Percentiles rank a stretch among this genome's conserved stretches.
phyloP scores from a whole-genome alignment of 2,329 filamentous ascomycete genomes.

The Fusarium sp. region DNA sequence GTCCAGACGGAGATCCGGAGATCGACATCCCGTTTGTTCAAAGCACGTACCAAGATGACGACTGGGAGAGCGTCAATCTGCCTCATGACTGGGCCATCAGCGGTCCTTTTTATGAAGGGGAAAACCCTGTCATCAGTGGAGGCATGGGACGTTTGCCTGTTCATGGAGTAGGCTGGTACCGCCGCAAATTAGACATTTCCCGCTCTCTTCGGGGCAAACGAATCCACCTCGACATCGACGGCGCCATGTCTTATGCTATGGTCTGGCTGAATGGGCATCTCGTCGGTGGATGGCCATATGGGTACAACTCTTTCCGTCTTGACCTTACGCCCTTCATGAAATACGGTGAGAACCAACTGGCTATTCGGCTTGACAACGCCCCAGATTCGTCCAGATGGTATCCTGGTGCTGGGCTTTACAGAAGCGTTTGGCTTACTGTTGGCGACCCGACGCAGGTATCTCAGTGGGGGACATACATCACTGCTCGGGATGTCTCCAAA shows the following conservation, averaged over 20 bases:
- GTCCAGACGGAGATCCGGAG: constrained; percentile 47
- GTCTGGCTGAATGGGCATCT: constrained; percentile 64
- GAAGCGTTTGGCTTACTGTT: constrained; percentile 66
- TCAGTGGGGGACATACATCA: constrained; percentile 63
- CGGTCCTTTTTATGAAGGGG: constrained; percentile 56
- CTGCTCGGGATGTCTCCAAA: constrained; percentile 57
- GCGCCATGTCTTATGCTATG: constrained; percentile 64
- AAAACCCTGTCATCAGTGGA: constrained; percentile 50
- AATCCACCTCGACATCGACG: constrained; percentile 61
- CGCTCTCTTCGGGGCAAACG: constrained; percentile 51
- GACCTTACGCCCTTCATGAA: constrained; percentile 59
- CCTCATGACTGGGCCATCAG: constrained; percentile 64
- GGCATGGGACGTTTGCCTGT: constrained; percentile 59
- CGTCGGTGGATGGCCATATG: constrained; percentile 64
- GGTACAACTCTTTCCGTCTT: constrained; percentile 63
- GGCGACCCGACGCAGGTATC: constrained; percentile 59
- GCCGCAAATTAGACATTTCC: constrained; percentile 51
- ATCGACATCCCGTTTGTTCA: constrained; percentile 51
- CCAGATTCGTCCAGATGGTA: constrained; percentile 64
- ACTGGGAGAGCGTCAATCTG: constrained; percentile 56
- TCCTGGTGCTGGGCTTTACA: constrained; percentile 65
- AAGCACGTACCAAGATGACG: constrained; percentile 52
- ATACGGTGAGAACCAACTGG: constrained; percentile 56
- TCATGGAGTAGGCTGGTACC: constrained; percentile 67
- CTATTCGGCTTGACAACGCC: constrained; percentile 64